Percentiles rank a stretch among this genome's conserved stretches.
phyloP scores from a whole-genome alignment of 768 basidiomycete species.

The Boletus rubropictus region DNA sequence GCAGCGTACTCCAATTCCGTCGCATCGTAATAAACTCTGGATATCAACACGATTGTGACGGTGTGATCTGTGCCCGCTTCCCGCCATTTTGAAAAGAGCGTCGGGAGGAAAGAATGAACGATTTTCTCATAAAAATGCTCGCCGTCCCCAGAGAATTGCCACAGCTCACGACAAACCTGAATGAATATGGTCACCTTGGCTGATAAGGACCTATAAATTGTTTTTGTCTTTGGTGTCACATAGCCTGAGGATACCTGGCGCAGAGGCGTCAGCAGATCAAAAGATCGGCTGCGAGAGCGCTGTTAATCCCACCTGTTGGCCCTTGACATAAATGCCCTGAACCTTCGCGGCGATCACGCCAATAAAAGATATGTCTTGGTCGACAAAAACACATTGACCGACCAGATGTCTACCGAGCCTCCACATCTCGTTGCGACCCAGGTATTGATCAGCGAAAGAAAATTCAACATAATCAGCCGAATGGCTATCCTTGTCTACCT shows the following conservation, averaged over 20 bases:
- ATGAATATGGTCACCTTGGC: constrained; percentile 93
- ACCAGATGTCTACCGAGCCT: constrained; percentile 76
- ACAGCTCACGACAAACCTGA: constrained; percentile 92
- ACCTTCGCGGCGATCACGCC: constrained; percentile 81
- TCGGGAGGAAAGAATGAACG: constrained; percentile 93
- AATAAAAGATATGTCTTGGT: constrained; percentile 82
- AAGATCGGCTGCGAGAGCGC: neutral
- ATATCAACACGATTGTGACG: constrained; percentile 91
- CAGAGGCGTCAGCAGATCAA: constrained; percentile 1
- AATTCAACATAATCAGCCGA: constrained; percentile 81
- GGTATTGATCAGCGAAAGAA: constrained; percentile 90
- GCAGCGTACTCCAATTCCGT: constrained; percentile 77
- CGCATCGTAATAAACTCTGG: constrained; percentile 83
- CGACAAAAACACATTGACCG: constrained; percentile 73
- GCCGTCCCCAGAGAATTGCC: constrained; percentile 96
- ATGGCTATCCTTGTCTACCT: constrained; percentile 64
- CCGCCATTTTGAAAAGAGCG: constrained; percentile 80
- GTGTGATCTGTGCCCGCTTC: constrained; percentile 85
- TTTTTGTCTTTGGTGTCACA: constrained; percentile 77
- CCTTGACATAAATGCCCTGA: constrained; percentile 66
- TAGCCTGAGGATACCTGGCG: constrained; percentile 73
- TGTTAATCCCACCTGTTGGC: constrained; percentile 47
- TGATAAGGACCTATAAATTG: constrained; percentile 84
- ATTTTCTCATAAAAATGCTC: constrained; percentile 96
- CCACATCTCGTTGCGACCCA: constrained; percentile 98